Evolutionary conservation across 148 eudicot genomes (phyloP).

Genomic region (Persicaria maculosa): DNA sequence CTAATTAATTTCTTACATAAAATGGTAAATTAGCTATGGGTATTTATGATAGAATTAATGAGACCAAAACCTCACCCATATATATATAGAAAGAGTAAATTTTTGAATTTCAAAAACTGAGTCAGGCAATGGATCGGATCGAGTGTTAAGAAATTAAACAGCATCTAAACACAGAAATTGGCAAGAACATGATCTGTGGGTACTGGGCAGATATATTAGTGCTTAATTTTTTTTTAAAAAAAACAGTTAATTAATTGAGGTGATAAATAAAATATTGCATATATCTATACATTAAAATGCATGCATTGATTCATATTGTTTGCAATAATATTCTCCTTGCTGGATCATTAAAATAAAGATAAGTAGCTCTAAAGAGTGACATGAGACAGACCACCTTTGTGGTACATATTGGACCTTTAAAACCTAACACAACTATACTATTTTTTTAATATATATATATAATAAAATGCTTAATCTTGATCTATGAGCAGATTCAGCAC

Average conservation of each 20-base stretch:
- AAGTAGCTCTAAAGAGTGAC: conserved; percentile 1
- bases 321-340: conserved; percentile 1
- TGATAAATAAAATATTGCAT: neutral
- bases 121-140: neutral
- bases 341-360: neutral
- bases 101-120: neutral
- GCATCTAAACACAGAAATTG: neutral
- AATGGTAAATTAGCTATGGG: neutral
- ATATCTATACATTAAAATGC: neutral
- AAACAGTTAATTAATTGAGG: neutral
- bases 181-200: neutral
- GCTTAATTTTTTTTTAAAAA: neutral
- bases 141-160: neutral
- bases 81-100: too few relatives aligned
- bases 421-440: conserved; percentile 7
- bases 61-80: neutral
- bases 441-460: neutral
- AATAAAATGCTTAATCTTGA: neutral
- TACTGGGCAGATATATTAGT: neutral
- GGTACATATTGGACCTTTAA: neutral
- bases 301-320: neutral
- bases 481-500: neutral
- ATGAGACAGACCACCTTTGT: conserved; percentile 1
- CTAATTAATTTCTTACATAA: neutral
- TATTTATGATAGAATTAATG: neutral